A percentile compares a stretch with the other conserved stretches of the same genome.
These are phyloP conservation scores for Globisporangium sylvaticum DNA, from an alignment of 352 stramenopile genomes.

Conservation along the genomic window DNA sequence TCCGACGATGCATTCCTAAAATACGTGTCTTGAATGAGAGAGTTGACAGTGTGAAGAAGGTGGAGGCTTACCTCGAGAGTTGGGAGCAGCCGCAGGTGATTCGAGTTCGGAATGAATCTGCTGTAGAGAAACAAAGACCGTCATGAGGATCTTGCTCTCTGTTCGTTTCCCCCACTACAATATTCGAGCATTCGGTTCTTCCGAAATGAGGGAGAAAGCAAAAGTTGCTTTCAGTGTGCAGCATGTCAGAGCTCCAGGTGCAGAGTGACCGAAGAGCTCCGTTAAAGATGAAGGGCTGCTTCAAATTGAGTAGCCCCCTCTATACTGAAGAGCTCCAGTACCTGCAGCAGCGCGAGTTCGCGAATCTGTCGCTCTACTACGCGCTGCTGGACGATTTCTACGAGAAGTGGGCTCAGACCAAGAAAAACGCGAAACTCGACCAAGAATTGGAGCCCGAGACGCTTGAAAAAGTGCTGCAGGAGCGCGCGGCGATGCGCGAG, in stretches of 20 bases:
- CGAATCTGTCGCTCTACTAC: constrained; percentile 60
- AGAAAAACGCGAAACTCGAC: constrained; percentile 33
- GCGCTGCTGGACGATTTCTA: constrained; percentile 59
- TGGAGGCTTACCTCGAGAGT: no score
- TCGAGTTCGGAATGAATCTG: no score
- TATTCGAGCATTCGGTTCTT: background rate
- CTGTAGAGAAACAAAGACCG: background rate
- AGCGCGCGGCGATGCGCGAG: constrained; percentile 30
- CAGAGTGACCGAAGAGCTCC: no score
- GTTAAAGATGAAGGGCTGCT: background rate
- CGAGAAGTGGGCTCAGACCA: constrained; percentile 47
- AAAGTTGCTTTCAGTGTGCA: background rate
- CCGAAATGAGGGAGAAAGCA: background rate
- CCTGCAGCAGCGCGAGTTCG: constrained; percentile 35
- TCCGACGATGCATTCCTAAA: background rate
- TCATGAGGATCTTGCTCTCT: background rate
- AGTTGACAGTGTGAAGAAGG: no score
- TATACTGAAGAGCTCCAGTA: no score
- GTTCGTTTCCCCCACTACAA: background rate
- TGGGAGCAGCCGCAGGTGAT: no score
- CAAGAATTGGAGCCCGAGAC: constrained; percentile 24
- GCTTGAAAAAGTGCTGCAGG: constrained; percentile 24
- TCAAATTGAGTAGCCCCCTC: no score
- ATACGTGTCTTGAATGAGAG: no score
- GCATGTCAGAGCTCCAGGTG: no score